A percentile compares a stretch with the other conserved stretches of the same genome.
phyloP scores from a whole-genome alignment of 176 grass and related monocot species.

The Pharus latifolius region DNA sequence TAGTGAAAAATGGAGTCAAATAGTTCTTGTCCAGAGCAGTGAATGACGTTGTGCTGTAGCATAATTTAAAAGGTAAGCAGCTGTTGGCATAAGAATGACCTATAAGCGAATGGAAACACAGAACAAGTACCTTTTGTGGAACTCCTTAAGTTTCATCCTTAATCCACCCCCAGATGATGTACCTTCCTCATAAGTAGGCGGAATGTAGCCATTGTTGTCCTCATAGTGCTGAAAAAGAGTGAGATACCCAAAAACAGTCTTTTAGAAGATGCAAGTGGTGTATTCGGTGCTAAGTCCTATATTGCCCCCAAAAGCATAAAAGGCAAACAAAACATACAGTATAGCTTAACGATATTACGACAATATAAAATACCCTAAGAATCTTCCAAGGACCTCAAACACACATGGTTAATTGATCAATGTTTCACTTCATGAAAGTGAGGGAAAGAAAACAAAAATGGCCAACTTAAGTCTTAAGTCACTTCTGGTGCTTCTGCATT shows the following conservation, averaged over 20 bases:
- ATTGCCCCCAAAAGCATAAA: neutral
- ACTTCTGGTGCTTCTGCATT: neutral
- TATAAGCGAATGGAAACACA: neutral
- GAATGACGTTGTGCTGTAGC: slow-evolving; percentile 81
- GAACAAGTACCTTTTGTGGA: slow-evolving; percentile 72
- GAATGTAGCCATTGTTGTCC: slow-evolving; percentile 69
- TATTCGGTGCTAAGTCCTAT: neutral
- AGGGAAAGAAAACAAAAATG: too few species aligned
- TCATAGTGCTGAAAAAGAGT: slow-evolving; percentile 50
- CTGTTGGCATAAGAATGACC: neutral
- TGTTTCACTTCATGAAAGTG: too few species aligned
- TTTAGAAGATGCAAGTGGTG: too few species aligned
- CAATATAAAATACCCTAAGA: neutral
- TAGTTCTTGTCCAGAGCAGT: slow-evolving; percentile 94
- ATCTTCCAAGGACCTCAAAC: neutral
- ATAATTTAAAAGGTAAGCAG: slow-evolving; percentile 12
- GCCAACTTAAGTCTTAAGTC: too few species aligned
- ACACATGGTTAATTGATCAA: neutral
- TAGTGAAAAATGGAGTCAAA: slow-evolving; percentile 97
- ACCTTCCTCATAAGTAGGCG: slow-evolving; percentile 68
- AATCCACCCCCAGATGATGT: slow-evolving; percentile 71
- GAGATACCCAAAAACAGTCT: neutral
- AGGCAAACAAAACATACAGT: neutral
- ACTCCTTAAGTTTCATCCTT: slow-evolving; percentile 92
- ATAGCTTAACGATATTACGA: neutral